These are phyloP conservation scores for Colletotrichum camelliae DNA, from an alignment of 2,329 filamentous ascomycete species.

Conservation along the genomic window DNA sequence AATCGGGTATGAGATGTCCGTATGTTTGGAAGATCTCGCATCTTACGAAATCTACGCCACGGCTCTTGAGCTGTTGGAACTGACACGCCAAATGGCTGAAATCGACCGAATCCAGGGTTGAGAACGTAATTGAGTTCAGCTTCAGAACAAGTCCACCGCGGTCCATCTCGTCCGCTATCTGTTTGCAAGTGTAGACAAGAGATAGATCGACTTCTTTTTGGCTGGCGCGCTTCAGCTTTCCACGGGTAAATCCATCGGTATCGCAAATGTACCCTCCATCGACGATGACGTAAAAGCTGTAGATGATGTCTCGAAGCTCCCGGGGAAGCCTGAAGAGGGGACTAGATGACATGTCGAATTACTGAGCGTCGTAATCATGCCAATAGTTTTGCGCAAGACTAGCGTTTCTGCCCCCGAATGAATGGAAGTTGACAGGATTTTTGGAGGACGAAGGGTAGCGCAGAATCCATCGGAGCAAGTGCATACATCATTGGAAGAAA, in stretches of 20 bases:
- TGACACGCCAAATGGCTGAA: neutral
- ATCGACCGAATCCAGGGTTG: neutral
- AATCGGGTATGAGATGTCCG: neutral
- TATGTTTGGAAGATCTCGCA: neutral
- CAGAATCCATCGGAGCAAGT: neutral
- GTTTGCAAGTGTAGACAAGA: neutral
- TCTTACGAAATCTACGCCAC: neutral
- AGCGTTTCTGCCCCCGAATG: neutral
- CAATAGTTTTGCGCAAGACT: neutral
- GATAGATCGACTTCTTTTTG: neutral
- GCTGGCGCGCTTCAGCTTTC: neutral
- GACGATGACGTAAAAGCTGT: neutral
- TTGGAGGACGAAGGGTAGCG: neutral
- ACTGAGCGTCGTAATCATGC: neutral
- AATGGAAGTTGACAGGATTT: neutral
- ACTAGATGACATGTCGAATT: neutral
- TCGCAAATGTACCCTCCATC: neutral
- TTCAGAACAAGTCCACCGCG: neutral
- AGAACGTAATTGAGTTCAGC: neutral
- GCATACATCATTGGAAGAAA: neutral
- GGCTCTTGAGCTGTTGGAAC: neutral
- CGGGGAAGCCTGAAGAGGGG: neutral
- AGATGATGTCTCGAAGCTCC: neutral
- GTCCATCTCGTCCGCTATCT: neutral
- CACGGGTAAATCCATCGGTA: neutral